A percentile compares a stretch with the other conserved stretches of the same genome.
Conservation (phyloP, 2,329 filamentous ascomycete species). For the Paraphaeosphaeria sporulosa region DNA sequence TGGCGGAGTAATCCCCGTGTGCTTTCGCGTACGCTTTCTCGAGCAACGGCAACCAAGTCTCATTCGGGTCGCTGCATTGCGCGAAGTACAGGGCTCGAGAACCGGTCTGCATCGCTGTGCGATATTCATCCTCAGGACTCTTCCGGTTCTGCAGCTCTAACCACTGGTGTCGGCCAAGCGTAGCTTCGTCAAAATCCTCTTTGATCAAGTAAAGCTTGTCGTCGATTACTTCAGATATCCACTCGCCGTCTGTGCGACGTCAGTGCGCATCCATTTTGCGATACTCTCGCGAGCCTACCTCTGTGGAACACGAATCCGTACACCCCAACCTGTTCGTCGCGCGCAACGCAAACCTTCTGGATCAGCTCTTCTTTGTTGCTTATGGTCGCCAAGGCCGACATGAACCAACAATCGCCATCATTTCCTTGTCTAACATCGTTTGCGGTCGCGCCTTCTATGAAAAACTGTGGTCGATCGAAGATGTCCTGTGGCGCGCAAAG, state of each 20-base stretch:
- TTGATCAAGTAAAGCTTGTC: conserved; percentile 88
- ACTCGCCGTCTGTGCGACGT: conserved; percentile 73
- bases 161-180: conserved; percentile 75
- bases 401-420: conserved; percentile 85
- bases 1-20: conserved; percentile 79
- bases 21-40: conserved; percentile 88
- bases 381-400: conserved; percentile 80
- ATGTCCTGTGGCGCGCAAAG: conserved; percentile 66
- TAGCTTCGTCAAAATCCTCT: conserved; percentile 78
- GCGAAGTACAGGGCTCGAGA: conserved; percentile 82
- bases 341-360: conserved; percentile 75
- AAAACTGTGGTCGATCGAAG: conserved; percentile 79
- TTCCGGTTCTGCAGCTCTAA: conserved; percentile 75
- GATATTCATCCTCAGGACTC: conserved; percentile 74
- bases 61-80: conserved; percentile 76
- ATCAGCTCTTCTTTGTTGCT: conserved; percentile 76
- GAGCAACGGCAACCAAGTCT: conserved; percentile 82
- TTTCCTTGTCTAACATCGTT: conserved; percentile 81
- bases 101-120: conserved; percentile 73
- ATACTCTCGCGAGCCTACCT: conserved; percentile 48
- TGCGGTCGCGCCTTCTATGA: conserved; percentile 76
- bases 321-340: conserved; percentile 76
- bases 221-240: conserved; percentile 90
- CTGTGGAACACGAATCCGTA: conserved; percentile 87
- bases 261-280: conserved; percentile 24